phyloP scores from a whole-genome alignment of 345 rosid species.

The Microthlaspi erraticum region DNA sequence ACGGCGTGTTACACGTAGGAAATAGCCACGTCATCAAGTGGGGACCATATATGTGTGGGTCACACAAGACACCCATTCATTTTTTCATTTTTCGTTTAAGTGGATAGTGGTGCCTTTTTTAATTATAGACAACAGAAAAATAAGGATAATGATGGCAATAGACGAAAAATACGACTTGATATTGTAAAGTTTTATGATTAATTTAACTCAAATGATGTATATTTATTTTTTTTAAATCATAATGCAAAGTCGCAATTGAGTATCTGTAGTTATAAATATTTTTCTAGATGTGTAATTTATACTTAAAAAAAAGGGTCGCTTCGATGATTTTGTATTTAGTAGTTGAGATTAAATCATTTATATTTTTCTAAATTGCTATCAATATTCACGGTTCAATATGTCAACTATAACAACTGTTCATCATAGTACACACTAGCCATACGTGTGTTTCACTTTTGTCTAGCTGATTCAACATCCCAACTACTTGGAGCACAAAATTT shows the following conservation, averaged over 20 bases:
- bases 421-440: neutral
- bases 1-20: conserved; percentile 38
- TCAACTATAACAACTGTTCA: conserved; percentile 5
- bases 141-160: neutral
- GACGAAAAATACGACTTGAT: neutral
- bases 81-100: neutral
- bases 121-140: neutral
- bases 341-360: neutral
- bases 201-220: conserved; percentile 1
- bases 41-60: conserved; percentile 36
- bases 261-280: neutral
- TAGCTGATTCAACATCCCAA: conserved; percentile 19
- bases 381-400: neutral
- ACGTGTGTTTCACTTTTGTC: conserved; percentile 3
- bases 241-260: conserved; percentile 8
- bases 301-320: neutral
- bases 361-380: neutral
- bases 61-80: conserved; percentile 23
- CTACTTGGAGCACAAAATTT: conserved; percentile 13
- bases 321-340: conserved; percentile 3
- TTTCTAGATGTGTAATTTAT: neutral
- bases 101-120: conserved; percentile 12
- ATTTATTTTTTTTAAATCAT: neutral
- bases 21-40: conserved; percentile 41
- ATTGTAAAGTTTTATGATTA: neutral